phyloP scores from a whole-genome alignment of 129 eudicot species.

The sunflower (Helianthus annuus) region HanXRQr2.0-SUNRISE NC_035444.2:6833629-6834128 shows the following conservation, averaged over 20 bases:
- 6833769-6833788: neutral
- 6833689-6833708: conserved; percentile 91
- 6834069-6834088: conserved; percentile 99
- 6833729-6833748: conserved; percentile 55
- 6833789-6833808: neutral
- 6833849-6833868: conserved; percentile 98
- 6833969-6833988: neutral
- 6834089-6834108: conserved; percentile 85
- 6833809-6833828: conserved; percentile 50
- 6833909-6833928: too few species aligned
- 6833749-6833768: conserved; percentile 8
- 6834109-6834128: neutral
- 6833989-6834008: conserved; percentile 52
- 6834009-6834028: conserved; percentile 99
- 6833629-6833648: too few species aligned
- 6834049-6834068: conserved; percentile 99
- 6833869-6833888: conserved; percentile 99
- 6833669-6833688: conserved; percentile 97
- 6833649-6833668: neutral
- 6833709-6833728: conserved; percentile 95
- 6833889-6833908: conserved; percentile 93
- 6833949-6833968: neutral
- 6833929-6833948: neutral
- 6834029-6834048: conserved; percentile 91
- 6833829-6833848: conserved; percentile 98